These are phyloP conservation scores for Pholiota conissans DNA, from an alignment of 768 basidiomycete species.

Conservation along the genomic window DNA sequence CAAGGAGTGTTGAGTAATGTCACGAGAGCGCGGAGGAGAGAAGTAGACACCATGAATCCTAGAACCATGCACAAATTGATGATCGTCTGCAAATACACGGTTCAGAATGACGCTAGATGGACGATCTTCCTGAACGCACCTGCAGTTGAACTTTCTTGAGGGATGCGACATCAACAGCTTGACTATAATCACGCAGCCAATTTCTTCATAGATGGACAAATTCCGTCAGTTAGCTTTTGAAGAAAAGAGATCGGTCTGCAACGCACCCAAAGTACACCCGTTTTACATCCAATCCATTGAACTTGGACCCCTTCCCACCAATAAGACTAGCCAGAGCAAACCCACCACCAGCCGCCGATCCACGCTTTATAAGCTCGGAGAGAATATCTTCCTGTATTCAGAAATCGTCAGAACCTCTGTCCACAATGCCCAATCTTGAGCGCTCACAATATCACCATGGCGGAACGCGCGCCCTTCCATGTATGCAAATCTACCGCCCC, in stretches of 20 bases:
- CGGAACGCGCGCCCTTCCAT: slow-evolving; percentile 85
- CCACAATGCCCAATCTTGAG: background rate
- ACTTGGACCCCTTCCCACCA: slow-evolving; percentile 63
- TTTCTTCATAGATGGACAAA: slow-evolving; percentile 43
- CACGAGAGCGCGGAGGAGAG: background rate
- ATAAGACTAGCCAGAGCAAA: slow-evolving; percentile 61
- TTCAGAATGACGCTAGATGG: background rate
- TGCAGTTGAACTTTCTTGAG: slow-evolving; percentile 71
- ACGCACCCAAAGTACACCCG: slow-evolving; percentile 79
- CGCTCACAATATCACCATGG: slow-evolving; percentile 79
- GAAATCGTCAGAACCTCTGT: slow-evolving; percentile 11
- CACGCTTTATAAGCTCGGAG: slow-evolving; percentile 57
- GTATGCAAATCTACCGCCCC: slow-evolving; percentile 63
- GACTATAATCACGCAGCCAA: slow-evolving; percentile 89
- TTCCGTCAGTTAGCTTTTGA: background rate
- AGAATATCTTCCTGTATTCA: slow-evolving; percentile 64
- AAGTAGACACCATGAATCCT: slow-evolving; percentile 71
- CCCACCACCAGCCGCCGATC: slow-evolving; percentile 40
- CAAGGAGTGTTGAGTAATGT: background rate
- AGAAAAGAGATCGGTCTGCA: background rate
- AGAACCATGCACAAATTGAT: slow-evolving; percentile 88
- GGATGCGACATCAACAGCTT: slow-evolving; percentile 83
- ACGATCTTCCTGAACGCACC: slow-evolving; percentile 36
- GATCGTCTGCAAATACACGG: slow-evolving; percentile 56
- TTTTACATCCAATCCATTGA: slow-evolving; percentile 79